phyloP scores from a whole-genome alignment of 345 rosid species.

The Citrus inodora region DNA sequence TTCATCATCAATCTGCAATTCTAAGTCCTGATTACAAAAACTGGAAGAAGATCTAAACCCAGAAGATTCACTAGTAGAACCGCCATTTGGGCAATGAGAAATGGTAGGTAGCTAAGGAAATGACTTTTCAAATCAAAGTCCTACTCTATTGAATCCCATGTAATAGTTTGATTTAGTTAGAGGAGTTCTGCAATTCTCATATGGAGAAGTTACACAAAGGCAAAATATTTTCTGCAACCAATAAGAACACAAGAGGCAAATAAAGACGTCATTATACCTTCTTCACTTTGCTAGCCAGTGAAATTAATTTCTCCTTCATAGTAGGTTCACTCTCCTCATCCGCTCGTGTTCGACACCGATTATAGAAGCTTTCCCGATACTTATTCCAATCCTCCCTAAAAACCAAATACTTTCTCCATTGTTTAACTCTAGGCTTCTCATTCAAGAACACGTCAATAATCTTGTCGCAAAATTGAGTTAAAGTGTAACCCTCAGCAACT shows the following conservation, averaged over 20 bases:
- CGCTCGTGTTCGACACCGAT: slow-evolving; percentile 55
- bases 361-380: slow-evolving; percentile 67
- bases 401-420: slow-evolving; percentile 78
- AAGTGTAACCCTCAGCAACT: slow-evolving; percentile 66
- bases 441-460: slow-evolving; percentile 70
- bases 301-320: slow-evolving; percentile 47
- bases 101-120: background rate
- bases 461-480: slow-evolving; percentile 75
- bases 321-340: slow-evolving; percentile 51
- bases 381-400: slow-evolving; percentile 85
- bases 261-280: slow-evolving; percentile 39
- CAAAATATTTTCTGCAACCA: background rate
- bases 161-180: background rate
- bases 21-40: slow-evolving; percentile 40
- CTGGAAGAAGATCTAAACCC: slow-evolving; percentile 26
- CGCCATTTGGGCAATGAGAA: background rate
- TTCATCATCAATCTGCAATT: slow-evolving; percentile 87
- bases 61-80: slow-evolving; percentile 10
- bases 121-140: background rate
- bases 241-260: background rate
- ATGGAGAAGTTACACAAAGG: background rate
- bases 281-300: slow-evolving; percentile 67
- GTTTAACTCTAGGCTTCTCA: slow-evolving; percentile 71
- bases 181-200: background rate
- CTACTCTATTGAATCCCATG: background rate